Base-by-base conservation (phyloP, 1,284 basidiomycete genomes). In the Rhodotorula sp. region DNA sequence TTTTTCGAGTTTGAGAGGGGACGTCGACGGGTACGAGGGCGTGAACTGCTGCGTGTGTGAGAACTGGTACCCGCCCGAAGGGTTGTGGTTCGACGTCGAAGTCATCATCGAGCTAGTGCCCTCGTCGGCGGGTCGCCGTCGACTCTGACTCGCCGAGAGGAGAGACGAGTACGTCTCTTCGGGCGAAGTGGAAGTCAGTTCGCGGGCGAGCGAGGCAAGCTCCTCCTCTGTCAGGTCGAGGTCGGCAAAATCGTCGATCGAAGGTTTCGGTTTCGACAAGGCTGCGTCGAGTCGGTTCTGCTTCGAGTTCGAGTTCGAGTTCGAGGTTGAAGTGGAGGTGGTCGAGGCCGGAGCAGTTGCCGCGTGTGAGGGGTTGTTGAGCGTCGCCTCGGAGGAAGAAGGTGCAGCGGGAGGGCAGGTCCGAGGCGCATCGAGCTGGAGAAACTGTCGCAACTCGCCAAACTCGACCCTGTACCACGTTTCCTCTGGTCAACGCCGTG, bases 201-300 rank as follows among this genome's bases (percentile, higher is more conserved):
- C 67, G 54, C 56, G 48, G 18, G 67, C 61, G 54, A 75, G 72
- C 44, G 69, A 60, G 37, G 67, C 69, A 20, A 73, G 74, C 53
- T 75, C 74, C 3, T 45, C 30, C 22, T 66, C 49, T 20, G 72
- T 51, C 18, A 75, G 57, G 55, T 66, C 48, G 29, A 75, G 64
- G 51, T 61, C 62, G 64, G 73, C 64, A 29, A 75, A 75, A 45
- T 75, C 73, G 71, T 72, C 68, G 64, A 75, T 54, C 2, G 69
- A 55, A 8, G 68, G 68, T 42, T 56, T 65, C 26, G 58, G 51
- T 14, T 55, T 46, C 17, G 58, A 18, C 6, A 62, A 37, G 30
- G 53, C 20, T 10, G 51, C 17, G 6, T 44, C 33, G 20, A 17
- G 22, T 29, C 53, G 53, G 29, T 26, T n/a, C 14, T 24, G 26